Conservation (phyloP, 73 alveolate species). For the Paramecium sexaurelia region DNA sequence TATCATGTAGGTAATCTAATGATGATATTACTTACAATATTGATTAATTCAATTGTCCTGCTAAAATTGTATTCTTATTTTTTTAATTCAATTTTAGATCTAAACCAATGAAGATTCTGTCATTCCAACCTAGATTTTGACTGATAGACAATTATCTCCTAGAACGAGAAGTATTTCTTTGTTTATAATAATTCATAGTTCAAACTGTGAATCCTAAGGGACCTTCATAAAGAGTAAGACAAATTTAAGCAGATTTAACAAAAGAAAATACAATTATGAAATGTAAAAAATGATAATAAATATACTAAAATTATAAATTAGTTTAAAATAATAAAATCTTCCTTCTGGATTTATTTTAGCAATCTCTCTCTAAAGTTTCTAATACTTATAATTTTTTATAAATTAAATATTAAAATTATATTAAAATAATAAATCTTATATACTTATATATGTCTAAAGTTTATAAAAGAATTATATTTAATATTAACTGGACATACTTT, state of each 20-base stretch:
- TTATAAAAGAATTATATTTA: background rate
- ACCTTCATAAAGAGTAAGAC: background rate
- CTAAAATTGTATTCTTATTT: background rate
- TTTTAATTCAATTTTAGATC: background rate
- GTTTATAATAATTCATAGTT: background rate
- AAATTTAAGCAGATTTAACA: background rate
- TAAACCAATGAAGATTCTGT: background rate
- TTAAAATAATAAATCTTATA: too few relatives aligned
- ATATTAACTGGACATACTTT: background rate
- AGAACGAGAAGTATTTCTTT: background rate
- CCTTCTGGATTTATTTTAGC: too few relatives aligned
- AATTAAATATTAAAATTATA: background rate
- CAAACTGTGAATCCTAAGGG: slow-evolving; percentile 13
- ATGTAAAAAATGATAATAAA: background rate
- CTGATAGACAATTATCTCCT: slow-evolving; percentile 25
- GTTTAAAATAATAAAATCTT: too few relatives aligned
- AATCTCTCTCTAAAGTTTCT: too few relatives aligned
- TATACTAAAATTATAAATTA: background rate
- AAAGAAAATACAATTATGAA: background rate
- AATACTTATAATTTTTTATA: too few relatives aligned
- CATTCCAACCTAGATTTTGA: background rate
- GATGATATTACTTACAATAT: background rate
- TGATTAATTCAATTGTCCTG: background rate
- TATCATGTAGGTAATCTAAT: slow-evolving; percentile 22
- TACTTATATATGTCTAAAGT: too few relatives aligned